Conservation (phyloP, 1,284 basidiomycete species). For the Malassezia brasiliensis region DNA sequence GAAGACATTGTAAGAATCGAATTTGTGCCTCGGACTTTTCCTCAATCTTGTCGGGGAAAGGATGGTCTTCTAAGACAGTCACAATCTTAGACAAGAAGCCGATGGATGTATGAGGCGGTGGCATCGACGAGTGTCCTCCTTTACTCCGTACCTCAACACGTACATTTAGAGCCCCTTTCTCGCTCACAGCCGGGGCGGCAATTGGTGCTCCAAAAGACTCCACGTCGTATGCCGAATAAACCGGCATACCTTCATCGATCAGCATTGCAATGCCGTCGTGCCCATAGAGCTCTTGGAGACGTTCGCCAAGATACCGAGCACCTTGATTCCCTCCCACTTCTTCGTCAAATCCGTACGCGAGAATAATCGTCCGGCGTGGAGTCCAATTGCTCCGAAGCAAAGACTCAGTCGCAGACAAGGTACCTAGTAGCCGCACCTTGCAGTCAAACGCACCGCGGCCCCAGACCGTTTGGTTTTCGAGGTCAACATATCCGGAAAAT, state of each 20-base stretch:
- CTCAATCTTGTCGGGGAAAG: conserved; percentile 49
- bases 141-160: conserved; percentile 45
- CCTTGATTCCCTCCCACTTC: conserved; percentile 50
- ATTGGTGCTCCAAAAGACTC: conserved; percentile 23
- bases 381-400: conserved; percentile 50
- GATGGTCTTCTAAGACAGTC: conserved; percentile 55
- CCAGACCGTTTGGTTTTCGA: conserved; percentile 52
- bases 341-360: conserved; percentile 65
- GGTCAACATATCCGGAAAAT: conserved; percentile 51
- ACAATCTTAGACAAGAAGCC: conserved; percentile 58
- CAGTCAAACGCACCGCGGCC: conserved; percentile 46
- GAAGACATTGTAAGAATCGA: conserved; percentile 52
- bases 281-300: conserved; percentile 26
- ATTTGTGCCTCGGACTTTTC: conserved; percentile 49
- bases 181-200: conserved; percentile 54
- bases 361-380: conserved; percentile 52
- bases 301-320: conserved; percentile 25
- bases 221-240: conserved; percentile 19
- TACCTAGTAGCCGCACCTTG: conserved; percentile 51
- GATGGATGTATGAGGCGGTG: conserved; percentile 56
- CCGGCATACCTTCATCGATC: conserved; percentile 36
- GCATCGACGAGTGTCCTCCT: conserved; percentile 62
- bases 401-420: conserved; percentile 52
- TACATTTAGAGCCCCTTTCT: conserved; percentile 57
- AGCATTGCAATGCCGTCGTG: conserved; percentile 27